A percentile compares a stretch with the other conserved stretches of the same genome.
These are phyloP conservation scores for Fusarium tupiense DNA, from an alignment of 2,329 filamentous ascomycete genomes.

Conservation along the genomic window DNA sequence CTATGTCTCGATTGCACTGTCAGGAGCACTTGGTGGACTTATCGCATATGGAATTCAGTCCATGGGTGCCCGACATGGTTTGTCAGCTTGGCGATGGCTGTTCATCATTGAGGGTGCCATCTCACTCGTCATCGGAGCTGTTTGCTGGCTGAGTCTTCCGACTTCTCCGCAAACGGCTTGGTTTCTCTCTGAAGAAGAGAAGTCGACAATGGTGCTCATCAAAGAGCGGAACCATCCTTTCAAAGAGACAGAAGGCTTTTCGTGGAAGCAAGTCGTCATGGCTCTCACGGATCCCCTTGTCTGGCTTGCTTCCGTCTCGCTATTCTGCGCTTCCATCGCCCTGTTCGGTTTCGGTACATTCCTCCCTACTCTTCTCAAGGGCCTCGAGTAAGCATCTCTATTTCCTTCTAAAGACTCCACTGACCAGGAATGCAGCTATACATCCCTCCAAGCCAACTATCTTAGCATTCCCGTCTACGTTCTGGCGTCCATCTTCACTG, in stretches of 20 bases:
- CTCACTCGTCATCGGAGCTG: conserved; percentile 44
- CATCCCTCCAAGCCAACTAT: conserved; percentile 47
- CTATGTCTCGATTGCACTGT: conserved; percentile 46
- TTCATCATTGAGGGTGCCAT: conserved; percentile 58
- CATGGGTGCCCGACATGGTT: conserved; percentile 55
- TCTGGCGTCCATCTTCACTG: conserved; percentile 35
- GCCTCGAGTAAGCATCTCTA: conserved; percentile 41
- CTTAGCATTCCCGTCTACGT: conserved; percentile 50
- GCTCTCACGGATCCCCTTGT: conserved; percentile 43
- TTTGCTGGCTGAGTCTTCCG: conserved; percentile 54
- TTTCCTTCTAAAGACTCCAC: accelerated
- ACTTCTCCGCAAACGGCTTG: conserved; percentile 56
- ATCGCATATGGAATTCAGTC: conserved; percentile 48
- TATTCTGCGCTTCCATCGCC: conserved; percentile 35
- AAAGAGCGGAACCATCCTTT: conserved; percentile 16
- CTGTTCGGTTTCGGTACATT: conserved; percentile 51
- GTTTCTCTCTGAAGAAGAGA: conserved; percentile 56
- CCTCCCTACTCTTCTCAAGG: conserved; percentile 49
- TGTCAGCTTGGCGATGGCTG: conserved; percentile 62
- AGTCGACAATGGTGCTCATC: conserved; percentile 40
- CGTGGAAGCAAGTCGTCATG: conserved; percentile 36
- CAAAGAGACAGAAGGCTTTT: conserved; percentile 27
- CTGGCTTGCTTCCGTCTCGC: conserved; percentile 42
- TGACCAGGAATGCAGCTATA: not conserved
- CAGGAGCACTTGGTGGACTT: conserved; percentile 46